Base-by-base conservation (phyloP, 192 early-diverging fungal genomes). In the Coemansia sp. region DNA sequence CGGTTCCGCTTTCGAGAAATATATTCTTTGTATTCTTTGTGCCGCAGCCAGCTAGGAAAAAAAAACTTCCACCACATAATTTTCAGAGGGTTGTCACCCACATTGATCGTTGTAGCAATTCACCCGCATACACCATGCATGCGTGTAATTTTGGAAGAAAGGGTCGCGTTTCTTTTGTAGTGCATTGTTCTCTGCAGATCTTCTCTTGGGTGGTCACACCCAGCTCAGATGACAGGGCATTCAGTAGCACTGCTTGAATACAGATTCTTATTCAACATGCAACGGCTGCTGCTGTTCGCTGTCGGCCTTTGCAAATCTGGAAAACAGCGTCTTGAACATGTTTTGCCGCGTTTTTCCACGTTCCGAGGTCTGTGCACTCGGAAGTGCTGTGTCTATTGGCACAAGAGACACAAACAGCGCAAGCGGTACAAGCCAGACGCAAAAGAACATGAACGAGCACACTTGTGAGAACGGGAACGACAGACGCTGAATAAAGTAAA, bases 381-480 rank as follows among this genome's bases (percentile, higher is more conserved):
- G 77, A 29, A 80, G 66, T 62, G 68, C 34, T 1, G 68, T 18
- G 10, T 80, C 77, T 9, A 58, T 37, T 0, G 77, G 77, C 56
- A 58, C 93, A 53, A 96, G 83, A 37, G 92, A 94, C 66, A 99
- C 90, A 66, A 99, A 95, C 71, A 92, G 94, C 20, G 89, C 75
- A 61, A 99, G 91, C 4, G 96, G 96, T 9, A 99, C 84, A 53
- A 96, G 66, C 96, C 96, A 99, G 8, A 99, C 92, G 67, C 89
- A 90, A 62, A 97, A 85, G 20, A 92, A 93, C 82, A 99, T 97
- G 83, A 96, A 95, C 20, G 91, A 84, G 51, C 91, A 91, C 55
- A 95, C 90, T 57, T 93, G 91, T 63, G 83, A 72, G 66, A 96
- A 94, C 29, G 86, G 84, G 67, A 83, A 88, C n/a, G 35, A 26